A percentile compares a stretch with the other conserved stretches of the same genome.
Evolutionary conservation across 768 basidiomycete species (phyloP).

Genomic region (Tricholoma hemisulphureum): DNA sequence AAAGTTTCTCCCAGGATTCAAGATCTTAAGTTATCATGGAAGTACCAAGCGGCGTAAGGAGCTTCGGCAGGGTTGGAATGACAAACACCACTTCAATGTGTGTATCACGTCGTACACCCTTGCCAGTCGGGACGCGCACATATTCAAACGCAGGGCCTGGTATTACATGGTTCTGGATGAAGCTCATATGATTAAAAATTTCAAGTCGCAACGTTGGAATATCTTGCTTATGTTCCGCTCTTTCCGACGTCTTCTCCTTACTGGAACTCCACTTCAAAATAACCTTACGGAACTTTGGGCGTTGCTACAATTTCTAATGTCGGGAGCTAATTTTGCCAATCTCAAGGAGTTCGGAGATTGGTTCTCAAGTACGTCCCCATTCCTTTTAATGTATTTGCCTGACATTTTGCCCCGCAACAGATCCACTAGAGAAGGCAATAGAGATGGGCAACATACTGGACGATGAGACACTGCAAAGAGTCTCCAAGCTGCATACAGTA

Average conservation of each 20-base stretch:
- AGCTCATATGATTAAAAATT: conserved; percentile 98
- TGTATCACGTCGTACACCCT: conserved; percentile 94
- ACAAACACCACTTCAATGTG: conserved; percentile 87
- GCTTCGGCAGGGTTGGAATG: conserved; percentile 86
- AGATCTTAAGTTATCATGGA: conserved; percentile 87
- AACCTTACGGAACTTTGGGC: conserved; percentile 97
- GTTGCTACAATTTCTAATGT: conserved; percentile 91
- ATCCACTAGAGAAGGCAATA: conserved; percentile 91
- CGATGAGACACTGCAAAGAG: conserved; percentile 80
- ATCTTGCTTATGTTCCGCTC: conserved; percentile 86
- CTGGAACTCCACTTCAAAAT: conserved; percentile 96
- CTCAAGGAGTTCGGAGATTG: conserved; percentile 92
- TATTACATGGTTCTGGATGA: conserved; percentile 97
- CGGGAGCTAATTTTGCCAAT: conserved; percentile 84
- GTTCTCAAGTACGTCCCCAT: conserved; percentile 79
- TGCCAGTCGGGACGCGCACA: conserved; percentile 86
- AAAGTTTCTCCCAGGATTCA: conserved; percentile 90
- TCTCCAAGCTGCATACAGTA: conserved; percentile 88
- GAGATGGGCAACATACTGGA: conserved; percentile 77
- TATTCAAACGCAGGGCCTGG: conserved; percentile 92
- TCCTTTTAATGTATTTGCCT: not conserved
- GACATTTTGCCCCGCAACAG: conserved; percentile 40
- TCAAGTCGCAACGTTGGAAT: conserved; percentile 92
- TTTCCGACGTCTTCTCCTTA: conserved; percentile 83
- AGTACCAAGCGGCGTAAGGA: conserved; percentile 86